Conservation (phyloP, 2,329 filamentous ascomycete species). For the Fusarium sp. region DNA sequence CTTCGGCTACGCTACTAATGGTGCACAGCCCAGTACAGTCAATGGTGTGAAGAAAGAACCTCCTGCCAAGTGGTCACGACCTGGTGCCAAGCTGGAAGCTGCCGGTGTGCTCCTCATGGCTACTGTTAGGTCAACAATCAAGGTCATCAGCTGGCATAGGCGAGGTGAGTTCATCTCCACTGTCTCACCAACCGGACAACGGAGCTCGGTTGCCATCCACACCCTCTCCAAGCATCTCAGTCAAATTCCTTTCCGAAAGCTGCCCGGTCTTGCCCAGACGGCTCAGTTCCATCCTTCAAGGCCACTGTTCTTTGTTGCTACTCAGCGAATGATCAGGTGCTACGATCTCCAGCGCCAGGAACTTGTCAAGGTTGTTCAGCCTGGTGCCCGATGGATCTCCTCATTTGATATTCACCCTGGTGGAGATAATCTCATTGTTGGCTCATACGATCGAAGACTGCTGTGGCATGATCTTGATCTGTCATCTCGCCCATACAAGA, state of each 20-base stretch:
- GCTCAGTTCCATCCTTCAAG: slow-evolving; percentile 95
- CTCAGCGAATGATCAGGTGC: slow-evolving; percentile 89
- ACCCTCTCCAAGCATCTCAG: slow-evolving; percentile 94
- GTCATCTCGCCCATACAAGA: slow-evolving; percentile 91
- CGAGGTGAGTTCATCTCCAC: slow-evolving; percentile 94
- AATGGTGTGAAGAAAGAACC: slow-evolving; percentile 75
- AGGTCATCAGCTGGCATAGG: slow-evolving; percentile 92
- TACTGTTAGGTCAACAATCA: slow-evolving; percentile 82
- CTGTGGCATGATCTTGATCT: slow-evolving; percentile 98
- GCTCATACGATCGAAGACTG: slow-evolving; percentile 91
- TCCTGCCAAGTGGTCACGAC: slow-evolving; percentile 84
- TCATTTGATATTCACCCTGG: slow-evolving; percentile 92
- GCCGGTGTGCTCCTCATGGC: slow-evolving; percentile 82
- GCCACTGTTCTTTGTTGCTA: slow-evolving; percentile 95
- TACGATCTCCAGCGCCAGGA: slow-evolving; percentile 94
- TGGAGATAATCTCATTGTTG: slow-evolving; percentile 93
- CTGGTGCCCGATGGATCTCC: slow-evolving; percentile 92
- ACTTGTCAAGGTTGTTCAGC: slow-evolving; percentile 91
- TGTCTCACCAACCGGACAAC: slow-evolving; percentile 82
- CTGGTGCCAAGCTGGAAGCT: slow-evolving; percentile 76
- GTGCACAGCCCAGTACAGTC: slow-evolving; percentile 61
- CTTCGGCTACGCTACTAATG: slow-evolving; percentile 89
- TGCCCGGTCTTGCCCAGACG: slow-evolving; percentile 80
- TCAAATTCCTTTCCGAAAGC: slow-evolving; percentile 87
- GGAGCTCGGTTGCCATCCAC: slow-evolving; percentile 89